These are phyloP conservation scores for Cladosporium cucumerinum DNA, from an alignment of 2,329 filamentous ascomycete species.

Conservation along the genomic window DNA sequence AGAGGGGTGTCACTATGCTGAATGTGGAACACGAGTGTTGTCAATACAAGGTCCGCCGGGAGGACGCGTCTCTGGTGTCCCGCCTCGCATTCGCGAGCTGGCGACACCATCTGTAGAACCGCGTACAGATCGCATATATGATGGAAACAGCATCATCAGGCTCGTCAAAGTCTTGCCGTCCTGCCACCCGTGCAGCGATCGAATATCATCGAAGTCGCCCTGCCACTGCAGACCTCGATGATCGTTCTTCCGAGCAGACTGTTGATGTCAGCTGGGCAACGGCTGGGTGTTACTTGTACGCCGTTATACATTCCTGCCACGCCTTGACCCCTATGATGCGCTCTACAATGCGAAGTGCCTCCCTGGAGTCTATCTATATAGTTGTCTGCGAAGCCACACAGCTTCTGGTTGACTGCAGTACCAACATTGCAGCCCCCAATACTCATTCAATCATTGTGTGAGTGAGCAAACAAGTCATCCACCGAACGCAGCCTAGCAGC, in stretches of 20 bases:
- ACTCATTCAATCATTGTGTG: not conserved
- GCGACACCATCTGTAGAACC: not conserved
- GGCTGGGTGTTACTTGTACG: slow-evolving; percentile 10
- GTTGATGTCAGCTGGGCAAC: slow-evolving; percentile 3
- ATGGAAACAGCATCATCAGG: not conserved
- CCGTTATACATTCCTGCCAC: slow-evolving; percentile 11
- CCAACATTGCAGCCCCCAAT: not conserved
- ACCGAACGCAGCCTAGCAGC: not conserved
- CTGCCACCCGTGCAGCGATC: not conserved
- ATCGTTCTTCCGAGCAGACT: not conserved
- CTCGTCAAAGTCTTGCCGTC: not conserved
- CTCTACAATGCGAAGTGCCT: not conserved
- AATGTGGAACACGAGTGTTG: not conserved
- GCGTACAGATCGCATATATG: not conserved
- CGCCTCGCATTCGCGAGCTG: slow-evolving; percentile 7
- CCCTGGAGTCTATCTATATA: not conserved
- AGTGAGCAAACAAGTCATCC: not conserved
- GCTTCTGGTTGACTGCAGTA: not conserved
- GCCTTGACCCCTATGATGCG: not conserved
- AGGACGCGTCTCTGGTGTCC: slow-evolving; percentile 6
- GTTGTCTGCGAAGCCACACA: not conserved
- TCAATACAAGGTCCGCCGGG: slow-evolving; percentile 14
- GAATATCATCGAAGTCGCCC: not conserved
- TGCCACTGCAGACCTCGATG: not conserved
- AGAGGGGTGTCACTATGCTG: not conserved